These are phyloP conservation scores for Geranium rotundifolium DNA, from an alignment of 345 rosid species.

Conservation along the genomic window DNA sequence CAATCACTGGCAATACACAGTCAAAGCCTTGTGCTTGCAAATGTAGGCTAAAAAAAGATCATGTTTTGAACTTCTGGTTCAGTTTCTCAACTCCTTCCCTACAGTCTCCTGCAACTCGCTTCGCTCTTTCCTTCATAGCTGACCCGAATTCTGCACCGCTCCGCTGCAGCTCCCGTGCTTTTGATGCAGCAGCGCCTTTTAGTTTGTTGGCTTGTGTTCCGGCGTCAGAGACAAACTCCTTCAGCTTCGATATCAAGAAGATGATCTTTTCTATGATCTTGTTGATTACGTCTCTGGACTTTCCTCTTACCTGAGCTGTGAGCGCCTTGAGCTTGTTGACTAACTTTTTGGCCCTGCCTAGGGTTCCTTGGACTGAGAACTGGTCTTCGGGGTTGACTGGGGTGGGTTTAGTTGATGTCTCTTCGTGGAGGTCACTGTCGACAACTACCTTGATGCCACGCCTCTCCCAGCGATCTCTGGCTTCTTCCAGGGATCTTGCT, in stretches of 20 bases:
- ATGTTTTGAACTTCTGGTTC: constrained; percentile 51
- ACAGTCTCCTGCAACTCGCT: constrained; percentile 48
- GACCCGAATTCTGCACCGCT: constrained; percentile 31
- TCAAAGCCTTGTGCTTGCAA: too few species aligned
- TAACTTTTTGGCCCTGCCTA: constrained; percentile 41
- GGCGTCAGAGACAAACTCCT: constrained; percentile 26
- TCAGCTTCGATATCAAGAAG: constrained; percentile 30
- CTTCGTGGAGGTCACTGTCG: constrained; percentile 60
- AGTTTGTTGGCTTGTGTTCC: constrained; percentile 21
- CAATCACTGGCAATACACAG: too few species aligned
- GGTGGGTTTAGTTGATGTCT: constrained; percentile 38
- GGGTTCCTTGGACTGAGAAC: constrained; percentile 43
- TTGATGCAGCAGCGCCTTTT: constrained; percentile 17
- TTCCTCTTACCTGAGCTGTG: constrained; percentile 39
- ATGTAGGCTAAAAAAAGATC: background rate
- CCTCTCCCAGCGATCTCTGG: constrained; percentile 82
- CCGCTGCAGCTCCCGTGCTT: constrained; percentile 41
- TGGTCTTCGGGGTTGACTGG: constrained; percentile 55
- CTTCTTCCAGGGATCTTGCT: constrained; percentile 73
- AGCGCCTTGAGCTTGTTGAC: constrained; percentile 49
- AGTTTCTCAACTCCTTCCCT: constrained; percentile 54
- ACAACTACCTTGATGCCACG: constrained; percentile 76
- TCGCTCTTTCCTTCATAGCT: constrained; percentile 44
- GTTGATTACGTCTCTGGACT: constrained; percentile 40
- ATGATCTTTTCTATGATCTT: constrained; percentile 35